Base-by-base conservation (phyloP, 345 rosid species). In the Diplotaxis tenuifolia region DNA sequence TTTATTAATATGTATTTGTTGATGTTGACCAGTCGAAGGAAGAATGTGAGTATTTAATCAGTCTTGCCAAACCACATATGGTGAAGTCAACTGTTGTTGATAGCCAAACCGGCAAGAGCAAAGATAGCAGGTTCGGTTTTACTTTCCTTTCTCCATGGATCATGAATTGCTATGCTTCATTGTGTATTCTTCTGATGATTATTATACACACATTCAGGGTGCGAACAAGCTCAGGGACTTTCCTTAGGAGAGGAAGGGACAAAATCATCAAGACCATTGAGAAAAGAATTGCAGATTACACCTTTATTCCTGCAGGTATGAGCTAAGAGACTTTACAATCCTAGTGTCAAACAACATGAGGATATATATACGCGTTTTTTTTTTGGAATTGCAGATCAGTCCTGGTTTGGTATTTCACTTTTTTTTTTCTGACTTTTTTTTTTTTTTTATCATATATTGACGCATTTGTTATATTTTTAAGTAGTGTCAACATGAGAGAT, bases 141-240 rank as follows among this genome's bases (percentile, higher is more conserved):
- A n/a, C 3, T 23, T 71, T 67, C 78, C 11, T 65, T 56, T 56
- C 65, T 55, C 32, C 21, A 18, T 20, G 10, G 61, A 25, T 67
- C 7, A 3, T 40, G 15, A 12, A 38, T 38, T 40, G 16, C 4
- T 25, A 25, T 25, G 28, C 28, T 25, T 25, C 28, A 25, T 2
- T 25, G 28, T 25, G 28, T 25, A 25, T 25, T 25, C 4, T 25
- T 25, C 28, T 25, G 28, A 25, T 25, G 4, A 25, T 25, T 25
- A 25, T n/a, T 25, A 25, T 25, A 25, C 28, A 25, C 28, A 25
- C n/a, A n/a, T n/a, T n/a, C 50, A 45, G 98, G 86, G 98, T 88
- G 7, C 85, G 97, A n/a, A 89, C 95, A 49, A 94, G 96, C 79
- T 89, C 97, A 19, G 98, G 98, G 64, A 89, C 87, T 84, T 94